phyloP scores from a whole-genome alignment of 139 green algal genomes.

The Raphidocelis subcapitata region DNA sequence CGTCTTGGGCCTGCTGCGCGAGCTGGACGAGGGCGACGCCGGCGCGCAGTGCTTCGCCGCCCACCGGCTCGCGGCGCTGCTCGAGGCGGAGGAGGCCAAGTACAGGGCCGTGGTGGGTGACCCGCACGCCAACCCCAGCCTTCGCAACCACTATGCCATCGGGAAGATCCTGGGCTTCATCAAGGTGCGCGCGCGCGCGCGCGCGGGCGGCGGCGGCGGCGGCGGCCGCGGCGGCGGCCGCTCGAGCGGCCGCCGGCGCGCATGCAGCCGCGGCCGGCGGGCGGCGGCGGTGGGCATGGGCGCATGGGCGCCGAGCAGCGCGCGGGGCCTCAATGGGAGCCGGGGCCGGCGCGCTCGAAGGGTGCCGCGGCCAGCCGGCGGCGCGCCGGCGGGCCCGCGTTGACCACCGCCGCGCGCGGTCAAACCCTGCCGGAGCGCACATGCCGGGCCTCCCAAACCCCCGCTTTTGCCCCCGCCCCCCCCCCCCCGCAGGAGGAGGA shows the following conservation, averaged over 20 bases:
- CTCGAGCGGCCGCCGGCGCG: neutral
- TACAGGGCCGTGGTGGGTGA: constrained; percentile 42
- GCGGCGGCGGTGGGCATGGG: neutral
- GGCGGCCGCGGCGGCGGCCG: neutral
- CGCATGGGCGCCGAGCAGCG: neutral
- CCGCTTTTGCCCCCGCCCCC: too few relatives aligned
- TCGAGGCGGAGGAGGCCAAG: constrained; percentile 38
- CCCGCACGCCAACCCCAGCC: constrained; percentile 23
- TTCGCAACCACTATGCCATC: constrained; percentile 23
- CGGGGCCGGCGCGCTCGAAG: too few relatives aligned
- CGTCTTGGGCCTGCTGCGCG: constrained; percentile 17
- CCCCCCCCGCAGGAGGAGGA: constrained; percentile 43
- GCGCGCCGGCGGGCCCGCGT: too few relatives aligned
- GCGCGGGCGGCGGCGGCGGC: neutral
- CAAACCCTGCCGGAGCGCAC: too few relatives aligned
- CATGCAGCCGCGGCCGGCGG: too few relatives aligned
- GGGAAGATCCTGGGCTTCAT: constrained; percentile 33
- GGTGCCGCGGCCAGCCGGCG: too few relatives aligned
- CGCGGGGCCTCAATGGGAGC: too few relatives aligned
- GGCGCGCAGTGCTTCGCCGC: constrained; percentile 24
- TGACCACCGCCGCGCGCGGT: too few relatives aligned
- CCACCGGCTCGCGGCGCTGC: constrained; percentile 24
- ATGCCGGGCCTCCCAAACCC: too few relatives aligned
- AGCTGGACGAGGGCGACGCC: constrained; percentile 1
- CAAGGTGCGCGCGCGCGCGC: constrained; percentile 9